Conservation (phyloP, 352 stramenopile species). For the Pythium insidiosum region DNA sequence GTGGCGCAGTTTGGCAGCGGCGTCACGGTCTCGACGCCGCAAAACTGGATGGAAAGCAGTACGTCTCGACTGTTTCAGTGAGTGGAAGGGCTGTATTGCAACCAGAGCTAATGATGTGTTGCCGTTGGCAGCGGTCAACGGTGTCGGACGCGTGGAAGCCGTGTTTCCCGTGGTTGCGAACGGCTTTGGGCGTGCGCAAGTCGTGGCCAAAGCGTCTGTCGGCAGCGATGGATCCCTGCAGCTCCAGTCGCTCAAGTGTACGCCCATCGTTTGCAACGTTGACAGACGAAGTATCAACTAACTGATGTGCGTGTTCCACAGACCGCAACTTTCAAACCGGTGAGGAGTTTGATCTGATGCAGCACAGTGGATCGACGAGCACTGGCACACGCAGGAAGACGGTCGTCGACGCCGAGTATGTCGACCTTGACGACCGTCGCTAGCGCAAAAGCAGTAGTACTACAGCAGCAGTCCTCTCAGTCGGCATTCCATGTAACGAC, state of each 20-base stretch:
- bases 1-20: constrained; percentile 32
- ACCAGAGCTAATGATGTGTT: too few relatives aligned
- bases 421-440: constrained; percentile 39
- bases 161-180: constrained; percentile 46
- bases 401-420: constrained; percentile 67
- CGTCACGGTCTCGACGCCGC: constrained; percentile 41
- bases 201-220: constrained; percentile 49
- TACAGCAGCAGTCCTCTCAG: not conserved
- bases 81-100: too few relatives aligned
- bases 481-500: too few relatives aligned
- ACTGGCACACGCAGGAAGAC: constrained; percentile 30
- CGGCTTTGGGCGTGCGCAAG: constrained; percentile 23
- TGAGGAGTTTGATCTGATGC: constrained; percentile 60
- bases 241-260: constrained; percentile 62
- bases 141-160: constrained; percentile 46
- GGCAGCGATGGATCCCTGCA: constrained; percentile 25
- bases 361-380: constrained; percentile 19
- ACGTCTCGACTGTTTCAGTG: too few relatives aligned
- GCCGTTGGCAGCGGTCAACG: constrained; percentile 62
- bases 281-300: too few relatives aligned
- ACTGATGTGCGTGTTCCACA: constrained; percentile 12
- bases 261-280: too few relatives aligned
- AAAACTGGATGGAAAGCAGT: constrained; percentile 76
- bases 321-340: constrained; percentile 47
- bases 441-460: constrained; percentile 5